phyloP scores from a whole-genome alignment of 192 early-diverging fungal species.

The Cetraspora pellucida region DNA sequence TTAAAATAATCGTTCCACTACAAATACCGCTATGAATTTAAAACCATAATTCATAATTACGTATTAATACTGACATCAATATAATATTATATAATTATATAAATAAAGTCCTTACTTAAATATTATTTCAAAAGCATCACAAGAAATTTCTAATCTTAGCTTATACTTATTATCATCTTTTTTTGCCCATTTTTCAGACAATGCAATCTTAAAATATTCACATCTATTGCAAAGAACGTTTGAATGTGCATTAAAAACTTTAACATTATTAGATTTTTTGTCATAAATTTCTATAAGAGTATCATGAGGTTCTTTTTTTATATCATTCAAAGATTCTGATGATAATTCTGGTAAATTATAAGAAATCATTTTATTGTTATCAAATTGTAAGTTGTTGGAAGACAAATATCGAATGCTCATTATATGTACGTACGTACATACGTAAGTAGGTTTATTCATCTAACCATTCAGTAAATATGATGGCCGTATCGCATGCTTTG shows the following conservation, averaged over 20 bases:
- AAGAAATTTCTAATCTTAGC: background rate
- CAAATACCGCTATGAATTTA: background rate
- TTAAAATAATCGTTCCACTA: background rate
- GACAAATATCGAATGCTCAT: too few species aligned
- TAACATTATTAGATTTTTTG: background rate
- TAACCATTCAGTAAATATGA: too few species aligned
- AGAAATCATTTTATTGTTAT: background rate
- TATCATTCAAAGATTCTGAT: background rate
- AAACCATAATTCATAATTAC: background rate
- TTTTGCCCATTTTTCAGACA: conserved; percentile 15
- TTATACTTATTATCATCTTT: conserved; percentile 19
- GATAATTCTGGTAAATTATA: background rate
- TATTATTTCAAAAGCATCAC: conserved; percentile 15
- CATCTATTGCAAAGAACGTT: conserved; percentile 8
- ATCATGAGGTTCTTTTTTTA: background rate
- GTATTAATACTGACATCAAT: background rate
- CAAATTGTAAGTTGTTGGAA: too few species aligned
- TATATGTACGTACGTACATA: too few species aligned
- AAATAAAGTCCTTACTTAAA: conserved; percentile 7
- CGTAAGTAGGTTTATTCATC: too few species aligned
- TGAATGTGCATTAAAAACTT: conserved; percentile 12
- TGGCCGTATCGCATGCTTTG: too few species aligned
- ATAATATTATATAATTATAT: background rate
- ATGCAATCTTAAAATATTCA: conserved; percentile 18
- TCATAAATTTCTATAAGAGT: conserved; percentile 22